phyloP scores from a whole-genome alignment of 306 rosid genomes.

The Glycyrrhiza uralensis region DNA sequence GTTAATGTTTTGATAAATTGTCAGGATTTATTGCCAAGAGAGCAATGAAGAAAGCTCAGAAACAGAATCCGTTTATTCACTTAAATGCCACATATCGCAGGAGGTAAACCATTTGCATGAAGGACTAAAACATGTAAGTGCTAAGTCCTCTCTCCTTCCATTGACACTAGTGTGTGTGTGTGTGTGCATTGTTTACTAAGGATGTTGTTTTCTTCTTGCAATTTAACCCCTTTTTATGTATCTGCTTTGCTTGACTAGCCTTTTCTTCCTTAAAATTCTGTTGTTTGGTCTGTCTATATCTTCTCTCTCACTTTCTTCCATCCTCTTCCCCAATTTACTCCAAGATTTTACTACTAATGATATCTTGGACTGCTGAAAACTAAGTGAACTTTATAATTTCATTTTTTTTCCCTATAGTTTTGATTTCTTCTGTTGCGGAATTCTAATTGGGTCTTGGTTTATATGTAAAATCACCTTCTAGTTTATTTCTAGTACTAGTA shows the following conservation, averaged over 20 bases:
- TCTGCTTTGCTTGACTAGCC: neutral
- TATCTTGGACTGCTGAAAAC: slow-evolving; percentile 6
- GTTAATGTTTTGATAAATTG: slow-evolving; percentile 31
- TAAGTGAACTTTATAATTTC: neutral
- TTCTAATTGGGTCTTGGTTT: neutral
- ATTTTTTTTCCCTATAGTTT: neutral
- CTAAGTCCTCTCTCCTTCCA: neutral
- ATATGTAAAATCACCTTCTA: neutral
- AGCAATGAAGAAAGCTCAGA: slow-evolving; percentile 98
- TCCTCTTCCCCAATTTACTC: neutral
- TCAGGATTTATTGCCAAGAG: slow-evolving; percentile 88
- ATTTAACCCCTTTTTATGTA: neutral
- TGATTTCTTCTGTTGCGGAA: neutral
- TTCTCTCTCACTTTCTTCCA: neutral
- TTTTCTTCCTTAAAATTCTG: neutral
- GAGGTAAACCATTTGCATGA: slow-evolving; percentile 98
- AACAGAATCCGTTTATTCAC: slow-evolving; percentile 90
- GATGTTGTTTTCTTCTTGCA: neutral
- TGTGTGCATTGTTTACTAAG: neutral
- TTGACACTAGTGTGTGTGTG: neutral
- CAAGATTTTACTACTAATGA: neutral
- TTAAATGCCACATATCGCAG: slow-evolving; percentile 97
- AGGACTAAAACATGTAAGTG: slow-evolving; percentile 94
- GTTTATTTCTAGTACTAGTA: neutral
- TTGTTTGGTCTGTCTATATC: neutral